Conservation (phyloP, 2,329 filamentous ascomycete species). For the Colletotrichum sp. region DNA sequence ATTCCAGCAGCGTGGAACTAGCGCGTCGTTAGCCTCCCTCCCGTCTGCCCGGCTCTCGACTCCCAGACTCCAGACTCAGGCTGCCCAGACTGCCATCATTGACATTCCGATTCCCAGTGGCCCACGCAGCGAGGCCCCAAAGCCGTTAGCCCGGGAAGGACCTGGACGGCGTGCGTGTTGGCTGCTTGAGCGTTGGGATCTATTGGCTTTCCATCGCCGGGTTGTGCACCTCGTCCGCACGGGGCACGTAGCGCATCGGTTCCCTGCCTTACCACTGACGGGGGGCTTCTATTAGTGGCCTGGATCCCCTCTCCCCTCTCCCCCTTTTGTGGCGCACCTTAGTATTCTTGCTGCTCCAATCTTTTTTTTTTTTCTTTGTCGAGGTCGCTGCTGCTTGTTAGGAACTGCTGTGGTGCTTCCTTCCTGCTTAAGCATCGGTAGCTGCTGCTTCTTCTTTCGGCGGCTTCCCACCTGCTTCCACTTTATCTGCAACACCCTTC, state of each 20-base stretch:
- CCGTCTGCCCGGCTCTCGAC: background rate
- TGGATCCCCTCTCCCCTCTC: background rate
- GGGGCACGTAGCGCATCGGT: background rate
- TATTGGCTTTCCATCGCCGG: background rate
- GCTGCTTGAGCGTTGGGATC: background rate
- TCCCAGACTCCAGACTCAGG: too few species aligned
- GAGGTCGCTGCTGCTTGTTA: background rate
- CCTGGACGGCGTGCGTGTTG: background rate
- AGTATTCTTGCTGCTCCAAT: background rate
- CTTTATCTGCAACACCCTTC: background rate
- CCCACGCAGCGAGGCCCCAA: background rate
- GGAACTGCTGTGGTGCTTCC: background rate
- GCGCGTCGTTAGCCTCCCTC: background rate
- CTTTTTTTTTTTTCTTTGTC: background rate
- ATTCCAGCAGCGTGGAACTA: slow-evolving; percentile 15
- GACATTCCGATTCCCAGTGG: background rate
- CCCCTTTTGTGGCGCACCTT: background rate
- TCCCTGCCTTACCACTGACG: background rate
- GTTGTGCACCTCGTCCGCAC: background rate
- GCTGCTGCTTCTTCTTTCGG: background rate
- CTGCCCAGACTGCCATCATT: background rate
- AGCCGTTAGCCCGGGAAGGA: slow-evolving; percentile 1
- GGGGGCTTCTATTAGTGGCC: background rate
- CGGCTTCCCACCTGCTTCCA: background rate
- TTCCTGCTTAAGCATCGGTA: background rate